phyloP scores from a whole-genome alignment of 495 filamentous ascomycete genomes.

The Penicillium atrosanguineum region DNA sequence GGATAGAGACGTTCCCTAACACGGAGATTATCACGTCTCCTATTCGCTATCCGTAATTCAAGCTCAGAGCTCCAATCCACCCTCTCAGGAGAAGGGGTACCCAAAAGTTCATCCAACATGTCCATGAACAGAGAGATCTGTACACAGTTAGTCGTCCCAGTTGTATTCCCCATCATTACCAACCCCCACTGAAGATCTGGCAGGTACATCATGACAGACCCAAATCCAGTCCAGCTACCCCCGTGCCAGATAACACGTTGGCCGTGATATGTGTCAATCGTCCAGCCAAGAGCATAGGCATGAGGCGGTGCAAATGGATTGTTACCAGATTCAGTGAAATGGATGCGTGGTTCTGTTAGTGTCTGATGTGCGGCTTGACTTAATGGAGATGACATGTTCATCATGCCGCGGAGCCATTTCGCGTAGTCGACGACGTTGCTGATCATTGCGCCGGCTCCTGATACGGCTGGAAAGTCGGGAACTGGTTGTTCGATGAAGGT shows the following conservation, averaged over 20 bases:
- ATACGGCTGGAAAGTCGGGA: too few species aligned
- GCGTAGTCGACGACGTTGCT: conserved; percentile 26
- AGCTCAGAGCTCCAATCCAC: conserved; percentile 3
- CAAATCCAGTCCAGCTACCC: conserved; percentile 9
- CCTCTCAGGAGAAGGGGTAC: neutral
- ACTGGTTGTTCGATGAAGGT: too few species aligned
- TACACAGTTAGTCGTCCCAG: conserved; percentile 23
- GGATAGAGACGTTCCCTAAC: conserved; percentile 23
- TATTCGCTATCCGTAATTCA: conserved; percentile 10
- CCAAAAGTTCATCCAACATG: conserved; percentile 42
- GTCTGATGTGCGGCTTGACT: conserved; percentile 1
- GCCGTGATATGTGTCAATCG: conserved; percentile 11
- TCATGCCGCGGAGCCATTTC: conserved; percentile 41
- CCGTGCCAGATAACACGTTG: conserved; percentile 12
- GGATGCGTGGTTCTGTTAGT: too few species aligned
- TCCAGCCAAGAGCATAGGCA: conserved; percentile 19
- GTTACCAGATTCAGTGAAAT: too few species aligned
- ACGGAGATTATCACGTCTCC: conserved; percentile 3
- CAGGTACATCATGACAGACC: conserved; percentile 6
- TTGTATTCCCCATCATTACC: conserved; percentile 21
- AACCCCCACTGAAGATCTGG: conserved; percentile 1
- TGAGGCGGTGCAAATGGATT: neutral
- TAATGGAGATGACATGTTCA: conserved; percentile 13
- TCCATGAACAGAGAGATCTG: conserved; percentile 32
- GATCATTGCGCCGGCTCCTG: too few species aligned